A percentile compares a stretch with the other conserved stretches of the same genome.
These are phyloP conservation scores for Saccharomyces hybrid DNA, from an alignment of 1,139 yeast species.

Conservation along the genomic window DNA sequence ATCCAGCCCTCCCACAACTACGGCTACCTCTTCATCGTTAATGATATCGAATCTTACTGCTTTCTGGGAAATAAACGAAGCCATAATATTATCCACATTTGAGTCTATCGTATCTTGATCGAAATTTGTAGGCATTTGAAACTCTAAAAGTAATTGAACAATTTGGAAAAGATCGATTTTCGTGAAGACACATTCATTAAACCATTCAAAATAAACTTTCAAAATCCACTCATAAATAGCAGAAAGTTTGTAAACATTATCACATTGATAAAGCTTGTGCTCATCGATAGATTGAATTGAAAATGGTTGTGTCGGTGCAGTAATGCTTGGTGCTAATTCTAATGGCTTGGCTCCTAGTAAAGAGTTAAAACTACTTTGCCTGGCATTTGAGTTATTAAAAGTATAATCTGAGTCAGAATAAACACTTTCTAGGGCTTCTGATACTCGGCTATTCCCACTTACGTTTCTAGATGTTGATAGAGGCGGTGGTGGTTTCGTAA, in stretches of 20 bases:
- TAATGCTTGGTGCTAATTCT: conserved; percentile 45
- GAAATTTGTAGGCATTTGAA: conserved; percentile 28
- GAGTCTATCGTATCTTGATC: conserved; percentile 32
- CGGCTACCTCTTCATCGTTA: conserved; percentile 20
- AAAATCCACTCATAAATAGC: conserved; percentile 46
- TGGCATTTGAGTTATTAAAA: conserved; percentile 26
- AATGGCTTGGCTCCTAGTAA: conserved; percentile 32
- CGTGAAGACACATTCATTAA: conserved; percentile 37
- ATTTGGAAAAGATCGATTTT: conserved; percentile 49
- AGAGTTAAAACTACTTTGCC: conserved; percentile 29
- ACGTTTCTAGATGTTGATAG: conserved; percentile 14
- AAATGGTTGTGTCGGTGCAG: conserved; percentile 52
- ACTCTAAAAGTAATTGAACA: conserved; percentile 42
- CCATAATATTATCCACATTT: conserved; percentile 40
- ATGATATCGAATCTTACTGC: conserved; percentile 38
- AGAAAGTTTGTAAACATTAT: conserved; percentile 44
- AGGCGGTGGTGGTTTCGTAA: conserved; percentile 16
- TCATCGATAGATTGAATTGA: conserved; percentile 43
- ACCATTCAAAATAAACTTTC: conserved; percentile 34
- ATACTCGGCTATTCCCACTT: conserved; percentile 20
- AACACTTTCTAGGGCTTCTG: conserved; percentile 27
- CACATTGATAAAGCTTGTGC: conserved; percentile 43
- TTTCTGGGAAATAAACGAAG: conserved; percentile 39
- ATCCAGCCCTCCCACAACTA: conserved; percentile 27
- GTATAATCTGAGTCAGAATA: conserved; percentile 31